These are phyloP conservation scores for Diplodia sapinea DNA, from an alignment of 2,329 filamentous ascomycete genomes.

Conservation along the genomic window DNA sequence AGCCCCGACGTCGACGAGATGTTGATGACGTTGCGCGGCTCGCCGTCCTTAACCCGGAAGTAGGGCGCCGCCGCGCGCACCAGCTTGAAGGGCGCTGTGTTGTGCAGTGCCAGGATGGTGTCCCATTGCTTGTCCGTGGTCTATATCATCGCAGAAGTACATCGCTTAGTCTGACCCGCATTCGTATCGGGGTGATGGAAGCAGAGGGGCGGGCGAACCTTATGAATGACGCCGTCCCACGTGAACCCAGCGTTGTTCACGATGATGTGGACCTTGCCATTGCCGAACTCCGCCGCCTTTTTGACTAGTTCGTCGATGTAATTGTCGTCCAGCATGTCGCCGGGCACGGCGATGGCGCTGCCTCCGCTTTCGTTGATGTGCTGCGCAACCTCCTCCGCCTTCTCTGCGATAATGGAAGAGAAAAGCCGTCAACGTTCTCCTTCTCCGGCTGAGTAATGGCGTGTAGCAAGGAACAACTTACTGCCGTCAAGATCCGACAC, in stretches of 20 bases:
- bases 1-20: constrained; percentile 82
- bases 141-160: constrained; percentile 40
- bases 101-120: constrained; percentile 82
- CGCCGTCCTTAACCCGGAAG: constrained; percentile 85
- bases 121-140: constrained; percentile 93
- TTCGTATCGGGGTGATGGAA: neutral
- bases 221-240: constrained; percentile 92
- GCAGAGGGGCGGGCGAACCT: constrained; percentile 46
- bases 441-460: neutral
- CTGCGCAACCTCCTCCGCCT: constrained; percentile 70
- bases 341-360: constrained; percentile 73
- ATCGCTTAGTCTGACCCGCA: neutral
- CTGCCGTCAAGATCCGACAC: constrained; percentile 81
- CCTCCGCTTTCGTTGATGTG: constrained; percentile 71
- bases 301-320: constrained; percentile 77
- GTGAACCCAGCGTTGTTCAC: constrained; percentile 93
- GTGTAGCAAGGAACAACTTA: constrained; percentile 42
- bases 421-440: neutral
- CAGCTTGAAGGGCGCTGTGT: constrained; percentile 84
- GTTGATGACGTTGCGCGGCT: constrained; percentile 79
- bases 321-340: constrained; percentile 74
- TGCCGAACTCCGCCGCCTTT: constrained; percentile 77
- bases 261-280: constrained; percentile 87
- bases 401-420: constrained; percentile 57
- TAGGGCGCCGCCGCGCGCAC: constrained; percentile 79